These are phyloP conservation scores for Collariella sp. DNA, from an alignment of 495 filamentous ascomycete genomes.

Conservation along the genomic window DNA sequence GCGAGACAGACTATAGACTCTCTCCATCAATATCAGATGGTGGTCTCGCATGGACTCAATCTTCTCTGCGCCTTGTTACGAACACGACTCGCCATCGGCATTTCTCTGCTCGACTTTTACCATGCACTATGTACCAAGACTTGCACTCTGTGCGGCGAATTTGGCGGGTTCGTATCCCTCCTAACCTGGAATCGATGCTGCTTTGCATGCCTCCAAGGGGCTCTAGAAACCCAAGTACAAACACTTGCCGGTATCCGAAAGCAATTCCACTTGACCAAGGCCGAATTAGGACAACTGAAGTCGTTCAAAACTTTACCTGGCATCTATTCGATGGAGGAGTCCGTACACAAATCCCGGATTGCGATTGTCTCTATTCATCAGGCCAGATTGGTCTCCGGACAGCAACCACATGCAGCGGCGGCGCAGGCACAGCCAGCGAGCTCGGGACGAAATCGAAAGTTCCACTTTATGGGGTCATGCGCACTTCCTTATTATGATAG, in stretches of 20 bases:
- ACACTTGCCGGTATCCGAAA: slow-evolving; percentile 26
- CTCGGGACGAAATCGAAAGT: slow-evolving; percentile 21
- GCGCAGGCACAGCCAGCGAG: slow-evolving; percentile 14
- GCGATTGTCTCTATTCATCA: slow-evolving; percentile 28
- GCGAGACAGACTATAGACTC: slow-evolving; percentile 31
- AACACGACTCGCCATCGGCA: slow-evolving; percentile 25
- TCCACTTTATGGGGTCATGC: slow-evolving; percentile 32
- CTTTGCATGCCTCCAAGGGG: slow-evolving; percentile 25
- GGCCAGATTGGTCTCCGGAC: slow-evolving; percentile 22
- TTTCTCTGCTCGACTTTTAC: slow-evolving; percentile 32
- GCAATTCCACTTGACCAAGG: slow-evolving; percentile 29
- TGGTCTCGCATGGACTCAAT: slow-evolving; percentile 30
- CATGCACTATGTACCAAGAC: slow-evolving; percentile 29
- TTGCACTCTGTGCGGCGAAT: slow-evolving; percentile 29
- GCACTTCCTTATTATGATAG: slow-evolving; percentile 35
- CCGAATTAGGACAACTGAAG: slow-evolving; percentile 17
- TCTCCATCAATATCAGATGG: slow-evolving; percentile 28
- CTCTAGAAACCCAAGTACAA: slow-evolving; percentile 25
- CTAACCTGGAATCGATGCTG: slow-evolving; percentile 32
- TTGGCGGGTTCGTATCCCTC: slow-evolving; percentile 31
- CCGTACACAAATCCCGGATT: slow-evolving; percentile 22
- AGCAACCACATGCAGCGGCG: slow-evolving; percentile 10
- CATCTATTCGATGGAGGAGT: slow-evolving; percentile 28
- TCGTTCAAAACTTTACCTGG: slow-evolving; percentile 32
- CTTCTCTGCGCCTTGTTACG: slow-evolving; percentile 35